Evolutionary conservation across 768 basidiomycete species (phyloP).

Genomic region (Boletus subparvulus): DNA sequence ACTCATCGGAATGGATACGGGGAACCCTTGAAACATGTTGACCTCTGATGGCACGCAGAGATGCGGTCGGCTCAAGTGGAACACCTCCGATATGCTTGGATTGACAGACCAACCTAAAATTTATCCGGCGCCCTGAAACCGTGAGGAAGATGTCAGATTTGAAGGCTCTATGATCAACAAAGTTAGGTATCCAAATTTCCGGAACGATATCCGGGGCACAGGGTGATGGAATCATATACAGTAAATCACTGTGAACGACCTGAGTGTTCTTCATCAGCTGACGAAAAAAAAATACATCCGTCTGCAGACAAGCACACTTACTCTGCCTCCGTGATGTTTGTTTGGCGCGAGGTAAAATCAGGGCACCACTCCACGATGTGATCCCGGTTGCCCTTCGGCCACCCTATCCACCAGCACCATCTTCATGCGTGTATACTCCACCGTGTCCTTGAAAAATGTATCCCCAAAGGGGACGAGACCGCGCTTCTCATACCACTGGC

Average conservation of each 20-base stretch:
- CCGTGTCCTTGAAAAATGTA: constrained; percentile 51
- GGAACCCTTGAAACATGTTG: not conserved
- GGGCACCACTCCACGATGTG: not conserved
- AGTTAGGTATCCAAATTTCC: constrained; percentile 2
- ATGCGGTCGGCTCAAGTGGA: constrained; percentile 1
- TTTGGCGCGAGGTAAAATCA: not conserved
- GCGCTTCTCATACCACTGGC: constrained; percentile 52
- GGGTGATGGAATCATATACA: constrained; percentile 9
- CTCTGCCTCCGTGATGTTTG: not conserved
- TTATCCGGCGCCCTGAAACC: not conserved
- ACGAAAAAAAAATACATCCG: not conserved
- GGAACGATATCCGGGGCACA: constrained; percentile 16
- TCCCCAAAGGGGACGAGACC: constrained; percentile 51
- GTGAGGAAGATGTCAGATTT: constrained; percentile 2
- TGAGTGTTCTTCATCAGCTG: constrained; percentile 10
- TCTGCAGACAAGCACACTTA: constrained; percentile 5
- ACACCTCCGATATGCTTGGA: not conserved
- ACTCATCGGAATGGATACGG: not conserved
- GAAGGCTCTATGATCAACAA: not conserved
- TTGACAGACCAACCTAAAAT: not conserved
- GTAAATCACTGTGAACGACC: constrained; percentile 5
- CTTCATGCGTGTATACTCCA: constrained; percentile 59
- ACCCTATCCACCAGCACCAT: constrained; percentile 24
- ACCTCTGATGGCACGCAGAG: constrained; percentile 1
- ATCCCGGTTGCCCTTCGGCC: not conserved